Evolutionary conservation across 345 rosid genomes (phyloP).

Genomic region (Dimocarpus longan): DNA sequence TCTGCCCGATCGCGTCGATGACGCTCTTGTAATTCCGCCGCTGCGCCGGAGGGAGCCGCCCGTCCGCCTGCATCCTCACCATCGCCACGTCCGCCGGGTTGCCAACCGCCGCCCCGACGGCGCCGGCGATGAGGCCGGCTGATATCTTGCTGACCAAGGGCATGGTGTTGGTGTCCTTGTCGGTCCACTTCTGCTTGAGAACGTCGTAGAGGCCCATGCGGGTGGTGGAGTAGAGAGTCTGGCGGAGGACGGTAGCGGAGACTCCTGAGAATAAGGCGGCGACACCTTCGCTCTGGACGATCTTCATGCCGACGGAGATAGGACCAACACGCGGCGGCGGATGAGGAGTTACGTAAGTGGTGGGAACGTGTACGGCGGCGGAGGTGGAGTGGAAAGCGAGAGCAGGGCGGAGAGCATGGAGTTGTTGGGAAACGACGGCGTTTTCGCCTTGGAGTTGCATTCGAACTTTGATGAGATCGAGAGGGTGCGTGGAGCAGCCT

Average conservation of each 20-base stretch:
- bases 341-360: constrained; percentile 18
- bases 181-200: constrained; percentile 65
- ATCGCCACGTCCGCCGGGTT: constrained; percentile 88
- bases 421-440: constrained; percentile 29
- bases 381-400: constrained; percentile 53
- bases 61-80: constrained; percentile 91
- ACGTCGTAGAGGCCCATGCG: constrained; percentile 90
- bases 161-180: constrained; percentile 51
- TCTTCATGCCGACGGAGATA: constrained; percentile 55
- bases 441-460: constrained; percentile 85
- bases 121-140: constrained; percentile 69
- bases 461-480: constrained; percentile 81
- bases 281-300: constrained; percentile 60
- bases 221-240: constrained; percentile 79
- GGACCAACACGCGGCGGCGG: constrained; percentile 55
- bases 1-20: constrained; percentile 61
- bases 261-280: constrained; percentile 73
- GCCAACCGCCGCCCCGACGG: constrained; percentile 72
- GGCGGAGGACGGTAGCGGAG: constrained; percentile 84
- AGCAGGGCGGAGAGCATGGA: constrained; percentile 51
- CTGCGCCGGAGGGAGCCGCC: constrained; percentile 59
- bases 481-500: constrained; percentile 84
- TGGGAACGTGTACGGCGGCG: constrained; percentile 34
- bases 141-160: constrained; percentile 57
- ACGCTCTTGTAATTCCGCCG: constrained; percentile 74